phyloP scores from a whole-genome alignment of 2,329 filamentous ascomycete genomes.

The Mollisia scopiformis region DNA sequence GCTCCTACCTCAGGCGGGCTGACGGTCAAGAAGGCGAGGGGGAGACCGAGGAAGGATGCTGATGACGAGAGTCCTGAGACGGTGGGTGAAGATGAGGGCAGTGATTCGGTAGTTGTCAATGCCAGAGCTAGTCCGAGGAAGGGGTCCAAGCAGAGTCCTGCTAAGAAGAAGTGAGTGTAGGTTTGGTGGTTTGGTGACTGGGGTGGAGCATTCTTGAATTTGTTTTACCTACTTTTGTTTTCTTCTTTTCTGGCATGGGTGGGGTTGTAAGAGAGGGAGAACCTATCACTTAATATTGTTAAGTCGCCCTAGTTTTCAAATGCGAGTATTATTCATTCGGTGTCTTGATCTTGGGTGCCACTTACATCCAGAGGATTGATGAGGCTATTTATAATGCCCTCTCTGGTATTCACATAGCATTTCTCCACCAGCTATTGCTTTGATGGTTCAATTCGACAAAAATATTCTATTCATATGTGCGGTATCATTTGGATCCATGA shows the following conservation, averaged over 20 bases:
- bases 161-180: conserved; percentile 1
- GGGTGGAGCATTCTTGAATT: neutral
- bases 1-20: neutral
- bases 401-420: too few species aligned
- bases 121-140: neutral
- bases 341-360: too few species aligned
- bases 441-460: too few species aligned
- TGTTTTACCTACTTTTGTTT: neutral
- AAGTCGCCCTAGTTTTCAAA: neutral
- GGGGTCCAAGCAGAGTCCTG: neutral
- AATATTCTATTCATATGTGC: too few species aligned
- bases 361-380: too few species aligned
- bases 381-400: too few species aligned
- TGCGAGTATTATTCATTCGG: neutral
- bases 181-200: neutral
- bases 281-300: neutral
- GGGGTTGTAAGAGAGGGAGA: neutral
- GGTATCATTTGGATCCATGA: too few species aligned
- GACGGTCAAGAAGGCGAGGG: neutral
- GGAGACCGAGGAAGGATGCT: conserved; percentile 1
- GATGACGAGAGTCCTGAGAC: neutral
- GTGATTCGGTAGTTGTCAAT: neutral
- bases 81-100: conserved; percentile 2
- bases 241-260: neutral
- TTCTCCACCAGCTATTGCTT: too few species aligned